Evolutionary conservation across 495 filamentous ascomycete species (phyloP), one percentile per base, ranked within the genome.

Genomic region (Bryoglossum gracile): DNA sequence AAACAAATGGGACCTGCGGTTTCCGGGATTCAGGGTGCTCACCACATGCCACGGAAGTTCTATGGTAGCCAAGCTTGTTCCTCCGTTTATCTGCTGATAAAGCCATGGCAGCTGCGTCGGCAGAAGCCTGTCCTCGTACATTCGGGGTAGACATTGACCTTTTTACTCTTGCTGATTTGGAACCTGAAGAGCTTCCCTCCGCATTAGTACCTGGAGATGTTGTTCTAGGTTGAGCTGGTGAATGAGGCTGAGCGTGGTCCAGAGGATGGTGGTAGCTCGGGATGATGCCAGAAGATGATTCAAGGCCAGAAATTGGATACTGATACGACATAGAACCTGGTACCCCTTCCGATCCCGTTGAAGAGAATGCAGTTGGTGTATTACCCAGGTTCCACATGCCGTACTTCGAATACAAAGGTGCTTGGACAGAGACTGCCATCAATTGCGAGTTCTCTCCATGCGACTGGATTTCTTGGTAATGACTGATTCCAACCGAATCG

Each of bases 11-110:
- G 5, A 17, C 33, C 24, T 49, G 37, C 14, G 2, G 35, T 18
- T 34, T 42, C 10, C 24, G 19, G 17, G 11, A 13, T 34, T 42
- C 16, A 34, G 19, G 26, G 4, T 48, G 82, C 89, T 81, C 76
- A 98, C 92, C 86, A 75, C 92, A 98, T 56, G 92, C 92, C 64
- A 97, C 88, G 47, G 92, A 94, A 28, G 89, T 96, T 49, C 92
- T 83, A 73, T 96, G 91, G 65, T 98, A 98, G 24, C 92, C 92
- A 44, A 98, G 74, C 68, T 94, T 97, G 65, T 97, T 98, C 57
- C 92, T 83, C 65, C 86, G 84, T 69, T 92, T 95, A 59, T 95
- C 90, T 34, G 71, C 74, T 28, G 81, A 70, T 53, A 65, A 68
- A 59, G 68, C 56, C 37, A 66, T 34, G 25, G 47, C 56, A 40